These are phyloP conservation scores for Carex arenaria DNA, from an alignment of 202 grass and related monocot genomes.

Conservation along the genomic window DNA sequence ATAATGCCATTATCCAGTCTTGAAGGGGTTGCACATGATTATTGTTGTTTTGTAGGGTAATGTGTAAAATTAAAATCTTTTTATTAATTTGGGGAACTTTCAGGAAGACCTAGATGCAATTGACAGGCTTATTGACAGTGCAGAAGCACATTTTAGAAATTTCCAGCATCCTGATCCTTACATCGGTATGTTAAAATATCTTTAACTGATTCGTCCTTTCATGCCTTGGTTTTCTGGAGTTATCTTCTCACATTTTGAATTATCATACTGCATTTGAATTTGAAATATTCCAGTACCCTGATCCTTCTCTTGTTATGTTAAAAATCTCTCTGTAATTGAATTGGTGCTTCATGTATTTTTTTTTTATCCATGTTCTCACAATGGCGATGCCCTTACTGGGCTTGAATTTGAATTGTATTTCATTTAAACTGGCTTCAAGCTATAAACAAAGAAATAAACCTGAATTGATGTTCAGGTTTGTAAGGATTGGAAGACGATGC, in stretches of 20 bases:
- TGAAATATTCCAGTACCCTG: conserved; percentile 42
- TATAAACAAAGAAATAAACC: not conserved
- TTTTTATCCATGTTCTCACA: not conserved
- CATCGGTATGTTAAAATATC: conserved; percentile 53
- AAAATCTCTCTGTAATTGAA: not conserved
- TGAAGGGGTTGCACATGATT: not conserved
- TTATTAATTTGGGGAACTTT: not conserved
- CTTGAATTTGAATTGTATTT: not conserved
- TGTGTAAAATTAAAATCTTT: not conserved
- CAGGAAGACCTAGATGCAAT: conserved; percentile 75
- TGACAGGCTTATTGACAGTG: conserved; percentile 73
- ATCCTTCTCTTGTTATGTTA: conserved; percentile 64
- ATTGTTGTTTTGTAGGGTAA: not conserved
- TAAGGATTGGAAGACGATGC: not conserved
- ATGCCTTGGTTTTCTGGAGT: not conserved
- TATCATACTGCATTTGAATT: not conserved
- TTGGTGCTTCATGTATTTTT: not conserved
- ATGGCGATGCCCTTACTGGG: not conserved
- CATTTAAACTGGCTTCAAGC: not conserved
- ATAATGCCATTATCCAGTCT: not conserved
- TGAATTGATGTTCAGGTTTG: not conserved
- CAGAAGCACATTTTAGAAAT: conserved; percentile 51
- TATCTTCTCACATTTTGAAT: not conserved
- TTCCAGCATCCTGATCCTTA: conserved; percentile 96
- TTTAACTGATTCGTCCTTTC: not conserved